Conservation (phyloP, 129 eudicot genomes). For the Centella asiatica region DNA sequence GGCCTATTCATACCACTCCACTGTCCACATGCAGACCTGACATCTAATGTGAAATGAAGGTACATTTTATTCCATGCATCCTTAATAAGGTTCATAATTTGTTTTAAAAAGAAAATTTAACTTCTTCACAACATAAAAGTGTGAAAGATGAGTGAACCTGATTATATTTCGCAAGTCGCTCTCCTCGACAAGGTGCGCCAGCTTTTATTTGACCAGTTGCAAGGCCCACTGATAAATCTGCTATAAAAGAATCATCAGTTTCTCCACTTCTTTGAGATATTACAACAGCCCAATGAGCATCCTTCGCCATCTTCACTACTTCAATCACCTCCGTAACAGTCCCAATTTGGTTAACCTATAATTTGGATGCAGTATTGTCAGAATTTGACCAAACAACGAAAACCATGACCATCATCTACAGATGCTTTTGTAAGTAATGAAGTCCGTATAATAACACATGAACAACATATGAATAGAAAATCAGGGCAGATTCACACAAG, state of each 20-base stretch:
- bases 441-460: too few species aligned
- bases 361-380: background rate
- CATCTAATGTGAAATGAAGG: too few species aligned
- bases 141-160: conserved; percentile 43
- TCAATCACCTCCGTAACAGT: conserved; percentile 92
- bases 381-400: background rate
- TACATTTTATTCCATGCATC: conserved; percentile 3
- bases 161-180: conserved; percentile 88
- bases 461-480: too few species aligned
- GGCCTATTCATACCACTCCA: too few species aligned
- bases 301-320: conserved; percentile 89
- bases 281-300: conserved; percentile 90
- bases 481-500: too few species aligned
- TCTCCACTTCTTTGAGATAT: conserved; percentile 96
- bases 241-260: conserved; percentile 86
- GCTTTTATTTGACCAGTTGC: conserved; percentile 88
- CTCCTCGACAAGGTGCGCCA: conserved; percentile 98
- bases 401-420: background rate
- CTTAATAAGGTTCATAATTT: background rate
- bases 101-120: background rate
- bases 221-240: conserved; percentile 90
- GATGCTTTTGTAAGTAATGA: too few species aligned
- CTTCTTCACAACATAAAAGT: too few species aligned
- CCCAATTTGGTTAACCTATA: conserved; percentile 82
- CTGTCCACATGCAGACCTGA: too few species aligned